phyloP scores from a whole-genome alignment of 164 flowering plant genomes.

The Liquidambar formosana region DNA sequence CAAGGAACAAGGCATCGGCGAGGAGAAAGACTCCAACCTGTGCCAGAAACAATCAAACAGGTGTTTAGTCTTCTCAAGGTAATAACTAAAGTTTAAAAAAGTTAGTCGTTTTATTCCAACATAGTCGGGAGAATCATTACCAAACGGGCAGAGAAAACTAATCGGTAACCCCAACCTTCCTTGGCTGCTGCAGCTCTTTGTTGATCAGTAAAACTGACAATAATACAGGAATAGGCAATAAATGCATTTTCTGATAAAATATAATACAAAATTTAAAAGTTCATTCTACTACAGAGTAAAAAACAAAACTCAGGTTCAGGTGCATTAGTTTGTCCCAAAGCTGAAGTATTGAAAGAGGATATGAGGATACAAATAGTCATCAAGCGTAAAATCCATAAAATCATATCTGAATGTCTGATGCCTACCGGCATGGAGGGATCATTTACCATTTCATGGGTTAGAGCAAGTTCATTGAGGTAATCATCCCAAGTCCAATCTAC shows the following conservation, averaged over 20 bases:
- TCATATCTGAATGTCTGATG: too few species aligned
- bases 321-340: background rate
- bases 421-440: too few species aligned
- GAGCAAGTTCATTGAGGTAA: background rate
- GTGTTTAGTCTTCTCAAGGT: background rate
- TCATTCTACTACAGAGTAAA: background rate
- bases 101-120: background rate
- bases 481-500: background rate
- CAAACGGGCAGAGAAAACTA: slow-evolving; percentile 83
- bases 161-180: slow-evolving; percentile 86
- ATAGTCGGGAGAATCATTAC: slow-evolving; percentile 36
- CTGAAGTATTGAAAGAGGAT: too few species aligned
- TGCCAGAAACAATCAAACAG: slow-evolving; percentile 7
- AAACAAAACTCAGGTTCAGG: background rate
- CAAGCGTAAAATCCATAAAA: too few species aligned
- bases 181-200: slow-evolving; percentile 86
- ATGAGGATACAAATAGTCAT: too few species aligned
- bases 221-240: background rate
- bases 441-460: background rate
- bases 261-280: background rate
- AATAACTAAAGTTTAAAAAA: background rate
- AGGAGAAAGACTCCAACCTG: slow-evolving; percentile 76
- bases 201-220: slow-evolving; percentile 91
- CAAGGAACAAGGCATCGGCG: slow-evolving; percentile 83
- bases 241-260: background rate